Evolutionary conservation across 2,329 filamentous ascomycete species (phyloP).

Genomic region (Alternaria sp.): DNA sequence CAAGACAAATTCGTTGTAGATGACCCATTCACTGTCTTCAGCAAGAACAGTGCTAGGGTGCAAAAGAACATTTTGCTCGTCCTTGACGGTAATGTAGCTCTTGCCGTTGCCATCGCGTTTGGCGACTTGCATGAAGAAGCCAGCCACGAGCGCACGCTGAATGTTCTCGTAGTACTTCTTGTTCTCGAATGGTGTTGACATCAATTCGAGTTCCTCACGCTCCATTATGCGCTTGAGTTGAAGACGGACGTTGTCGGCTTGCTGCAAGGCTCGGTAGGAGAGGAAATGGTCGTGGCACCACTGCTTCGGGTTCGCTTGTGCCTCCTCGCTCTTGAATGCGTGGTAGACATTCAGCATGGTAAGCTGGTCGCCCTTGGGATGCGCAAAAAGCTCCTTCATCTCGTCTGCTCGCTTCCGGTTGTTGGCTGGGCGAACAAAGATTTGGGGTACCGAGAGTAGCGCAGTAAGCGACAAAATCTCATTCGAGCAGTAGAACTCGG

Average conservation of each 20-base stretch:
- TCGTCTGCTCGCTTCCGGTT: constrained; percentile 92
- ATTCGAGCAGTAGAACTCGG: constrained; percentile 98
- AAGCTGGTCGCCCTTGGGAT: constrained; percentile 92
- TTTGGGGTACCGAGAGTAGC: constrained; percentile 90
- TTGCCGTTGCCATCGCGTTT: constrained; percentile 91
- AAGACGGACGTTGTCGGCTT: constrained; percentile 90
- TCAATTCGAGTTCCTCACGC: constrained; percentile 81
- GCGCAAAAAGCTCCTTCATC: constrained; percentile 94
- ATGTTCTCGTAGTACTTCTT: constrained; percentile 99
- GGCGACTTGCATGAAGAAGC: constrained; percentile 99
- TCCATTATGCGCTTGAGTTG: constrained; percentile 98
- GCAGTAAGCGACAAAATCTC: constrained; percentile 96
- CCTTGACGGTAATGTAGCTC: constrained; percentile 94
- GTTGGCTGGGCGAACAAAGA: constrained; percentile 87
- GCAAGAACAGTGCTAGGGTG: constrained; percentile 92
- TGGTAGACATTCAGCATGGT: constrained; percentile 98
- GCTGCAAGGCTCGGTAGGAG: constrained; percentile 84
- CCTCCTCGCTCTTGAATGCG: constrained; percentile 82
- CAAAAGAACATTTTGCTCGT: constrained; percentile 90
- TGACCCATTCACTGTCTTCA: constrained; percentile 92
- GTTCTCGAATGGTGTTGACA: constrained; percentile 90
- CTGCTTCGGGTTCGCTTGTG: constrained; percentile 77
- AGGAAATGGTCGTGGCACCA: constrained; percentile 99
- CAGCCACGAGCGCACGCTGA: constrained; percentile 85
- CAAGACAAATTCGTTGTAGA: constrained; percentile 98